A percentile compares a stretch with the other conserved stretches of the same genome.
Evolutionary conservation across 192 early-diverging fungal species (phyloP).

Genomic region (Coemansia sp.): DNA sequence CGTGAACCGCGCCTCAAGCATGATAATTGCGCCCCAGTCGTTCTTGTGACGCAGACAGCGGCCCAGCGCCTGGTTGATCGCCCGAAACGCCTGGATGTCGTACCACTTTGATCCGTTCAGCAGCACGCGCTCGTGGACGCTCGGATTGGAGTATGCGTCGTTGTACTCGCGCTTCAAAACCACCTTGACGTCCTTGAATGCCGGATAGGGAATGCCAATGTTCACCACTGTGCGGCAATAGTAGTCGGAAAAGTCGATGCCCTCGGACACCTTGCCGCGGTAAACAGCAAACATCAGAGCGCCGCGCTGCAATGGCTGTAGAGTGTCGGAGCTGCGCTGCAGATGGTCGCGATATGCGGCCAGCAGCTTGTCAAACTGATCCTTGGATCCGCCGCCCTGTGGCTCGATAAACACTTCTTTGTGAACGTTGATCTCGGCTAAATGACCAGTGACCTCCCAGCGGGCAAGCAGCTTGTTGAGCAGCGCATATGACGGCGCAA

Average conservation of each 20-base stretch:
- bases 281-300: constrained; percentile 53
- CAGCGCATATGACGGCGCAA: constrained; percentile 46
- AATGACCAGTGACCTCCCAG: constrained; percentile 35
- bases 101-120: constrained; percentile 55
- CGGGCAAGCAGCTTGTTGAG: constrained; percentile 40
- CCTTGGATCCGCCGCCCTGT: constrained; percentile 20
- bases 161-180: constrained; percentile 54
- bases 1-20: constrained; percentile 55
- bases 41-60: constrained; percentile 56
- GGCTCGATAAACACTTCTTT: constrained; percentile 46
- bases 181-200: constrained; percentile 50
- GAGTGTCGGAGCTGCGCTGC: constrained; percentile 2
- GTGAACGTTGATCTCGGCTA: constrained; percentile 17
- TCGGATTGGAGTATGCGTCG: constrained; percentile 5
- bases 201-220: constrained; percentile 58
- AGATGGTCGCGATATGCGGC: constrained; percentile 28
- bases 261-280: constrained; percentile 52
- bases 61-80: constrained; percentile 59
- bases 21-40: constrained; percentile 61
- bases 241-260: constrained; percentile 49
- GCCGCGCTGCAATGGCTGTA: constrained; percentile 9
- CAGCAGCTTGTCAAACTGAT: constrained; percentile 41
- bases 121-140: background rate
- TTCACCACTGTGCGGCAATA: constrained; percentile 50
- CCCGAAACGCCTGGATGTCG: constrained; percentile 57